Evolutionary conservation across 768 basidiomycete genomes (phyloP), one percentile per base, ranked within the genome.

Genomic region (Pleurotus ostreatus): DNA sequence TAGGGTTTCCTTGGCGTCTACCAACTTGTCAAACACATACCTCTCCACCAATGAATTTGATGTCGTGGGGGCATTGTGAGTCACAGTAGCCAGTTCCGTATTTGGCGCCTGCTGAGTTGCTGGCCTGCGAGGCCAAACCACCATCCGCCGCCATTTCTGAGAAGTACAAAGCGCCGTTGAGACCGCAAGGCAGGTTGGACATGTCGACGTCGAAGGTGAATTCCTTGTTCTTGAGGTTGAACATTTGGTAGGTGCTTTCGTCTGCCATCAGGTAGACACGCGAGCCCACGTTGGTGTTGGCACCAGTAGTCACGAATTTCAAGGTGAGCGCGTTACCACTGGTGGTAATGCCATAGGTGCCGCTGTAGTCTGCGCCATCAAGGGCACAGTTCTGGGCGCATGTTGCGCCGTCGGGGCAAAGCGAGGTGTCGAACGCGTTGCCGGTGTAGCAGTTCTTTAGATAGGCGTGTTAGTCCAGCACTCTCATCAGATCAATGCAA

Each of bases 121-220:
- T 67, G 34, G 74, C 56, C 67, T 65, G 72, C 59, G 65, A 65
- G 55, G 72, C 58, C 59, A 65, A 46, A 40, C 76, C 76, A 67
- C 76, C 76, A 61, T 77, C 76, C 8, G 71, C 64, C 55, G 66
- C 71, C 76, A 78, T 77, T 63, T 74, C 68, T 55, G 67, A 61
- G 65, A 78, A 74, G 68, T 78, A 78, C 76, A 77, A 62, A 76
- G 49, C 49, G 60, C 79, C 83, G 66, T 84, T 84, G 63, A 84
- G 74, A 77, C 77, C 53, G 23, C 53, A 55, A 34, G 75, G 76
- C 49, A 84, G 74, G 63, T 79, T 72, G 60, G 80, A 79, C 59
- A 84, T 73, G 65, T 83, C 80, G 64, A 84, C 80, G 68, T 81
- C 80, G 71, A 84, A 83, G 55, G 79, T 75, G 71, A 84, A 82